Base-by-base conservation (phyloP, 176 grass and related monocot species). In the Zizania latifolia region DNA sequence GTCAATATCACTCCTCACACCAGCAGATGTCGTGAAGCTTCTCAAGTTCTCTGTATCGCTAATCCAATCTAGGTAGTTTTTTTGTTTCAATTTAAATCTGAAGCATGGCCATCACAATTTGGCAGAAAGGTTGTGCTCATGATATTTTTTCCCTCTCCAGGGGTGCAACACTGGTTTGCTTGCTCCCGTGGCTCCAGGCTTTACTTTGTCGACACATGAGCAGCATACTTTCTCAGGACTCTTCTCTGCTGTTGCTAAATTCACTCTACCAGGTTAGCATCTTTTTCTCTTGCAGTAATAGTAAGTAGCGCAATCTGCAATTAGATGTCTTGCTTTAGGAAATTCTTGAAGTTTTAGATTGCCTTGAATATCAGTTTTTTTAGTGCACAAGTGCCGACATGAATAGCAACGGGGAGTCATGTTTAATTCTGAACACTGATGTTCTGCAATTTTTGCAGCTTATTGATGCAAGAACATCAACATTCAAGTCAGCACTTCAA, bases 391-490 rank as follows among this genome's bases (percentile, higher is more conserved):
- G 23, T 77, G 28, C 15, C 11, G 10, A 16, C 10, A 62, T 33
- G 31, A 22, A 59, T 69, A 70, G 1, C 70, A 74, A 40, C 54
- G 39, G n/a, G n/a, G 55, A 35, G 44, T 54, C 9, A 35, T 45
- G 51, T 76, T 64, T 39, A 23, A 24, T 77, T 19, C 31, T 75
- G 37, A 37, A 15, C 58, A 59, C 19, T 77, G 0, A 72, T 77
- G 27, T 64, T 33, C 17, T 82, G 27, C 59, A 59, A 48, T 37
- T 70, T 85, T 50, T 54, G 16, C 62, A 97, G 94, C 78, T 97
- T 71, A 93, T 97, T 85, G 90, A 93, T 70, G 85, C 94, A 78
- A 93, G 91, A 62, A 86, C 88, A 23, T 93, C 86, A 66, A 97
- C 90, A 27, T 97, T 89, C 77, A 77, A 82, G 70, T 85, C 85